These are phyloP conservation scores for Coniochaeta prunicola DNA, from an alignment of 2,329 filamentous ascomycete genomes.

Conservation along the genomic window DNA sequence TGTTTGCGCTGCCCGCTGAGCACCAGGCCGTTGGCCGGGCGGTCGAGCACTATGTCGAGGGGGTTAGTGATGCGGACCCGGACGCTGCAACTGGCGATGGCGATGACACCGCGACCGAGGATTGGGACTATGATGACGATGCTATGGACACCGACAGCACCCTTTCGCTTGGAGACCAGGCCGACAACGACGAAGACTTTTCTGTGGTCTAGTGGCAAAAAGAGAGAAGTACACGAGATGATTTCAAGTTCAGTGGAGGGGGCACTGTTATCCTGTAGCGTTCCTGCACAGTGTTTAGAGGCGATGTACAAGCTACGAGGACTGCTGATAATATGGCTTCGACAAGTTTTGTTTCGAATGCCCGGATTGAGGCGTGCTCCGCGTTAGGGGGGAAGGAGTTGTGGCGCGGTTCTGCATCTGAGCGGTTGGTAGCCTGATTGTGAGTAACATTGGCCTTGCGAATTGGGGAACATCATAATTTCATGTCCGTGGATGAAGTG, in stretches of 20 bases:
- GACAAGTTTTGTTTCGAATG: no score
- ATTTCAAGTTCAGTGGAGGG: background rate
- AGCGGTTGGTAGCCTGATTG: no score
- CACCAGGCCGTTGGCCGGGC: background rate
- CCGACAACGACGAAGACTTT: background rate
- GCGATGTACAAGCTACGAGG: no score
- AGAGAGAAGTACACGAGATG: background rate
- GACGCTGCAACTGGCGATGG: slow-evolving; percentile 9
- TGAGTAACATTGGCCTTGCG: no score
- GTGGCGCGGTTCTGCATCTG: no score
- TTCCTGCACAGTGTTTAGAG: no score
- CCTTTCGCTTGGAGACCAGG: background rate
- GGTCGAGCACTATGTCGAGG: background rate
- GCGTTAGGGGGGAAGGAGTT: no score
- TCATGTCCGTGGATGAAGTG: no score
- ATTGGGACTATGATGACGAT: background rate
- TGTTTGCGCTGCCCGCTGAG: background rate
- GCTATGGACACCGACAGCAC: background rate
- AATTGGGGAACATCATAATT: no score
- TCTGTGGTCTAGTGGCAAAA: background rate
- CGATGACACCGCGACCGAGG: slow-evolving; percentile 21
- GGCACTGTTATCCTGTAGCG: no score
- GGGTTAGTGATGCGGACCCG: background rate
- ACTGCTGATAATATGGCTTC: no score
- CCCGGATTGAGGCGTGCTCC: no score